phyloP scores from a whole-genome alignment of 2,329 filamentous ascomycete species.

The Ceratocystis alfenasii region DNA sequence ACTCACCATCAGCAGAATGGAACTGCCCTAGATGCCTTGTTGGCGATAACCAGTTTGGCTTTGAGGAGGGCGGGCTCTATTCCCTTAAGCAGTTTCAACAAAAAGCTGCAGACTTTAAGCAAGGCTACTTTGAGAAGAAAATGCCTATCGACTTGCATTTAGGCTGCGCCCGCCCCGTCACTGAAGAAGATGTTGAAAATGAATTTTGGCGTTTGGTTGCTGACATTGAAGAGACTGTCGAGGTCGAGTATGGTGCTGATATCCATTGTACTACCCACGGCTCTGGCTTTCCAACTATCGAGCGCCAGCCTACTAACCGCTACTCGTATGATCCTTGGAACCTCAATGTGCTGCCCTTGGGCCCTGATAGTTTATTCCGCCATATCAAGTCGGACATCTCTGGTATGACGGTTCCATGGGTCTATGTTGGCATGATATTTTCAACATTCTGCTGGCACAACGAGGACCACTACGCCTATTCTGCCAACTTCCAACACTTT shows the following conservation, averaged over 20 bases:
- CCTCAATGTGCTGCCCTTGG: constrained; percentile 78
- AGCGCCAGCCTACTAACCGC: constrained; percentile 74
- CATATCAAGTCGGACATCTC: constrained; percentile 98
- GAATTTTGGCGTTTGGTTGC: constrained; percentile 96
- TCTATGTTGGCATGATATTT: constrained; percentile 99
- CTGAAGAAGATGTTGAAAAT: constrained; percentile 87
- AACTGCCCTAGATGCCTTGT: constrained; percentile 92
- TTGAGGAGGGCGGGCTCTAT: constrained; percentile 92
- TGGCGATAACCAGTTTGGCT: constrained; percentile 91
- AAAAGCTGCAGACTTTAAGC: constrained; percentile 89
- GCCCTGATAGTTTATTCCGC: constrained; percentile 83
- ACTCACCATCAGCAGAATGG: constrained; percentile 77
- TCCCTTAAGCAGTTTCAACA: constrained; percentile 93
- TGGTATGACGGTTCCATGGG: constrained; percentile 97
- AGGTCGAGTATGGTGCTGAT: constrained; percentile 95
- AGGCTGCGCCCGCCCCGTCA: constrained; percentile 68
- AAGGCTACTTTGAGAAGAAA: constrained; percentile 81
- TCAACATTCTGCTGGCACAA: constrained; percentile 99
- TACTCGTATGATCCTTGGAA: constrained; percentile 94
- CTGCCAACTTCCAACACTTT: constrained; percentile 96
- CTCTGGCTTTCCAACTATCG: constrained; percentile 89
- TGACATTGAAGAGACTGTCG: constrained; percentile 86
- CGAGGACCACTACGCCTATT: constrained; percentile 96
- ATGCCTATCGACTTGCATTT: constrained; percentile 77
- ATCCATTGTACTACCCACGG: constrained; percentile 97